phyloP scores from a whole-genome alignment of 2,329 filamentous ascomycete species.

The Acrodontium crateriforme region DNA sequence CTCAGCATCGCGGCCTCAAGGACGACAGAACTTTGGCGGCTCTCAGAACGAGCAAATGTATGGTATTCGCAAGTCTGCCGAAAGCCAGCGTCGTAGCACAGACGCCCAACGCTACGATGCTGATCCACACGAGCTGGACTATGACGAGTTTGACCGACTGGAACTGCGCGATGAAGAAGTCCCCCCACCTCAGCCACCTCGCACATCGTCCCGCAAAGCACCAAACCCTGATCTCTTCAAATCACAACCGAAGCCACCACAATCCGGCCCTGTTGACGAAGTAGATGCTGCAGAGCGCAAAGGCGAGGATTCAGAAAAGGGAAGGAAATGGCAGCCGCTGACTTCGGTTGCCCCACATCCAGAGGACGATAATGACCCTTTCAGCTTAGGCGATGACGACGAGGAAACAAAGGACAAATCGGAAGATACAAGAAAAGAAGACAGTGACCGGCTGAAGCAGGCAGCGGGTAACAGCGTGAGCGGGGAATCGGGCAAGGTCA shows the following conservation, averaged over 20 bases:
- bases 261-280: constrained; percentile 57
- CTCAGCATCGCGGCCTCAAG: constrained; percentile 8
- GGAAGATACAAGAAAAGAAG: constrained; percentile 44
- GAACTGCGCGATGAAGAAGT: constrained; percentile 48
- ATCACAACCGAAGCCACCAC: constrained; percentile 42
- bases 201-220: constrained; percentile 48
- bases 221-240: constrained; percentile 75
- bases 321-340: constrained; percentile 95
- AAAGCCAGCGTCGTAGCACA: constrained; percentile 43
- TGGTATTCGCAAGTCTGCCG: constrained; percentile 21
- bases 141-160: constrained; percentile 61
- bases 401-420: constrained; percentile 55
- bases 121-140: constrained; percentile 76
- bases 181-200: constrained; percentile 32
- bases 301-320: constrained; percentile 38
- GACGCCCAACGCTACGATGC: constrained; percentile 91
- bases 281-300: constrained; percentile 58
- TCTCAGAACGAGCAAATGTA: constrained; percentile 26
- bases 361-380: constrained; percentile 80
- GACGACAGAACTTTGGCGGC: constrained; percentile 23
- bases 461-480: constrained; percentile 37
- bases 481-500: constrained; percentile 18
- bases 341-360: constrained; percentile 74
- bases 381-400: constrained; percentile 90
- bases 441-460: constrained; percentile 37